These are phyloP conservation scores for Trichoderma sp. DNA, from an alignment of 2,329 filamentous ascomycete genomes.

Conservation along the genomic window DNA sequence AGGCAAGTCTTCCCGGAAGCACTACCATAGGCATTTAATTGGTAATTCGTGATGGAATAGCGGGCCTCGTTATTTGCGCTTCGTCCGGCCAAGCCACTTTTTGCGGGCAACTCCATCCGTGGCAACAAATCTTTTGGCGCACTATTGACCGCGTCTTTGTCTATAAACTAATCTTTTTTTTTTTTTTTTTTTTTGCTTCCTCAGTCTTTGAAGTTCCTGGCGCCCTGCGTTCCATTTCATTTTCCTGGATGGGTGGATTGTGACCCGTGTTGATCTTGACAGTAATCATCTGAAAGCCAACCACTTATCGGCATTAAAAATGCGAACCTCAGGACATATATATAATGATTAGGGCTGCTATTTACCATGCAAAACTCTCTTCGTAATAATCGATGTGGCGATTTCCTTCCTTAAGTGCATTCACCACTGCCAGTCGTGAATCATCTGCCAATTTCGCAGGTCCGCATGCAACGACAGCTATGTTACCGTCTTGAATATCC, in stretches of 20 bases:
- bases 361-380: constrained; percentile 47
- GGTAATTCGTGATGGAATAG: background rate
- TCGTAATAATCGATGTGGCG: constrained; percentile 45
- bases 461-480: constrained; percentile 49
- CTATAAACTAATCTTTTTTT: background rate
- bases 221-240: background rate
- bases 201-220: no score
- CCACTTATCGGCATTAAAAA: background rate
- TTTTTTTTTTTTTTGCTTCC: background rate
- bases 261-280: background rate
- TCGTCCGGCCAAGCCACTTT: background rate
- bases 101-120: background rate
- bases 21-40: background rate
- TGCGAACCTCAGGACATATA: background rate
- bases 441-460: constrained; percentile 50
- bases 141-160: no score
- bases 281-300: background rate
- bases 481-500: constrained; percentile 29
- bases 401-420: constrained; percentile 33
- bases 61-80: background rate
- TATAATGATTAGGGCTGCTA: background rate
- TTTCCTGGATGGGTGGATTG: background rate
- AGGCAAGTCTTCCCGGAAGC: constrained; percentile 1
- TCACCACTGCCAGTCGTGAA: constrained; percentile 40
- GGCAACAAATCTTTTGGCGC: background rate